Percentiles rank a stretch among this genome's conserved stretches.
Conservation (phyloP, 2,329 filamentous ascomycete species). For the Chrysoporthe puriensis region DNA sequence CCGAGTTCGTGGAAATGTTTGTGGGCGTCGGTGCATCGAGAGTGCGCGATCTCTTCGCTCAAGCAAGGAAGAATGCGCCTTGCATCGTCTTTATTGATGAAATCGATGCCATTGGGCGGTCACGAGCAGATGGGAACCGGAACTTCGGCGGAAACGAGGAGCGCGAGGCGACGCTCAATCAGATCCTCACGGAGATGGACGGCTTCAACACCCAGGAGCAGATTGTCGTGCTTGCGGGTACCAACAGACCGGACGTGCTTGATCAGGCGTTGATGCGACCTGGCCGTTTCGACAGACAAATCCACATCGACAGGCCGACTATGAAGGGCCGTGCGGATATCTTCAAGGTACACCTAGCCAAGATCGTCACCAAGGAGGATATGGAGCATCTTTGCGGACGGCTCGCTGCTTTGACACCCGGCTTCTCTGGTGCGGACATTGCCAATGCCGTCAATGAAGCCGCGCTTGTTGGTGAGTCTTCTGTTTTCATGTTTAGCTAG, state of each 20-base stretch:
- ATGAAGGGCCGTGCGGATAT: conserved; percentile 98
- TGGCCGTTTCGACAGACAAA: conserved; percentile 95
- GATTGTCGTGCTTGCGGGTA: conserved; percentile 94
- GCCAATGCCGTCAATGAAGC: conserved; percentile 98
- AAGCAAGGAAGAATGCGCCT: conserved; percentile 91
- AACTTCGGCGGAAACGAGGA: conserved; percentile 92
- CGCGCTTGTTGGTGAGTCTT: conserved; percentile 81
- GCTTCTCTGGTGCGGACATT: conserved; percentile 97
- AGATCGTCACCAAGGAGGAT: conserved; percentile 92
- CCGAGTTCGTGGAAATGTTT: conserved; percentile 99
- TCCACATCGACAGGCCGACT: conserved; percentile 90
- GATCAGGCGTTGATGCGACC: conserved; percentile 96
- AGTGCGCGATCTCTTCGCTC: conserved; percentile 92
- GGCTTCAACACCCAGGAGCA: conserved; percentile 97
- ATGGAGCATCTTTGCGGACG: conserved; percentile 85
- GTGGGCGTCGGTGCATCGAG: conserved; percentile 96
- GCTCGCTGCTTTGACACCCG: conserved; percentile 88
- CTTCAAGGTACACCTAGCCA: conserved; percentile 90
- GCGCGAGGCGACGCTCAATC: conserved; percentile 94
- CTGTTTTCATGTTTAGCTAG: not conserved
- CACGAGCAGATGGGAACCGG: conserved; percentile 74
- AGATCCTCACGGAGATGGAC: conserved; percentile 99
- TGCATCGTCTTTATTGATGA: conserved; percentile 99
- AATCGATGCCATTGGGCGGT: conserved; percentile 95
- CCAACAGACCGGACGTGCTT: conserved; percentile 91